Evolutionary conservation across 805 yeast species (phyloP), one percentile per base, ranked within the genome.

Genomic region (Kluyveromyces starmeri): DNA sequence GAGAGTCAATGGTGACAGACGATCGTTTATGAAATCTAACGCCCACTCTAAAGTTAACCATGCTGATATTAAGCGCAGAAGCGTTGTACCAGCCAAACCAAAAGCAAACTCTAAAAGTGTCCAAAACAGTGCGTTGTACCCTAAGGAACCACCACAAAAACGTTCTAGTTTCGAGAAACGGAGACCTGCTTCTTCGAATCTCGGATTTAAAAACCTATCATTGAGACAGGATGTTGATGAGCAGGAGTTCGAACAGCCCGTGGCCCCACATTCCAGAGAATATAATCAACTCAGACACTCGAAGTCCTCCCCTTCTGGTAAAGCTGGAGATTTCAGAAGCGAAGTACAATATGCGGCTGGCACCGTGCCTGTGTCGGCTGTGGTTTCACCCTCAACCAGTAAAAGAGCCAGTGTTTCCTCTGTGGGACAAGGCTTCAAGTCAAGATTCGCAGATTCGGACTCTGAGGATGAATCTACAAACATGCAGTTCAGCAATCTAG

Each of bases 381-480:
- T n/a, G 17, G 31, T 11, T 18, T 23, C 26, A 12, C 4, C 7
- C 11, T 3, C 33, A 9, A 20, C 5, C 26, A 11, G 13, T 6
- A 20, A 7, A 6, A 20, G 5, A 15, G 19, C 16, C n/a, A 22
- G 16, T 9, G 18, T 19, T n/a, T 19, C 19, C 5, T n/a, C 26
- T 47, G 36, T 20, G 45, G n/a, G 14, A 4, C 38, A 33, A 14
- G 57, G 55, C 1, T 70, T 65, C 54, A 68, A 59, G 37, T 76
- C 84, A 1, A 64, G 83, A 45, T 70, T 76, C 41, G 64, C 62
- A 4, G 85, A 78, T 48, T 75, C 82, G 3, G 83, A 77, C 46
- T 76, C 78, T 10, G 83, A 77, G 28, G 52, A 51, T 10, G 74
- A 68, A 14, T 48, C 45, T 17, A 54, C 38, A 1, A 32, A 39